Evolutionary conservation across 768 basidiomycete genomes (phyloP).

Genomic region (Serendipita sp.): DNA sequence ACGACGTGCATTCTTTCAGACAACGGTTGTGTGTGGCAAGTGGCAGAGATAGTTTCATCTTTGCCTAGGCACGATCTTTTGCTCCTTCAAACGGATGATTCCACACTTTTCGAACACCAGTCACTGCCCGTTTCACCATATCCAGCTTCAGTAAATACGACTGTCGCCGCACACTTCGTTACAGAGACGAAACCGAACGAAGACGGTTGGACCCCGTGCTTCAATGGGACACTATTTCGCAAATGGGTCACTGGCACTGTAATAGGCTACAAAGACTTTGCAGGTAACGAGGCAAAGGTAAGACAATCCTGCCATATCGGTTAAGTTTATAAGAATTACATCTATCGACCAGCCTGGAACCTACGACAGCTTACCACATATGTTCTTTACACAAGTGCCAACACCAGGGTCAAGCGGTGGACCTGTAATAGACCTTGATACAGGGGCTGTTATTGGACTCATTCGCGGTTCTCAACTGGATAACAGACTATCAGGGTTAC

Average conservation of each 20-base stretch:
- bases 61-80: slow-evolving; percentile 43
- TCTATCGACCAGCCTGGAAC: slow-evolving; percentile 38
- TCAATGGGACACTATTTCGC: slow-evolving; percentile 32
- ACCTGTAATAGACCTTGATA: slow-evolving; percentile 45
- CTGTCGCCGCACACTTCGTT: slow-evolving; percentile 40
- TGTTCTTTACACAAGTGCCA: slow-evolving; percentile 39
- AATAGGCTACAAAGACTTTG: slow-evolving; percentile 42
- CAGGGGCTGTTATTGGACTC: slow-evolving; percentile 48
- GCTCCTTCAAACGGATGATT: slow-evolving; percentile 22
- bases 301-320: not conserved
- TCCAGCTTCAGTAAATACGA: slow-evolving; percentile 31
- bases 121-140: slow-evolving; percentile 49
- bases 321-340: not conserved
- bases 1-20: slow-evolving; percentile 21
- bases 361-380: slow-evolving; percentile 44
- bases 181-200: slow-evolving; percentile 22
- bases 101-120: slow-evolving; percentile 13
- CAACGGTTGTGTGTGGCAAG: slow-evolving; percentile 21
- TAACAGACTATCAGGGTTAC: slow-evolving; percentile 34
- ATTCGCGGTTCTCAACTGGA: slow-evolving; percentile 46
- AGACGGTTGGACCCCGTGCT: slow-evolving; percentile 34
- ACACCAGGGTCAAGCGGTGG: slow-evolving; percentile 55
- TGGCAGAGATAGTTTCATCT: slow-evolving; percentile 35
- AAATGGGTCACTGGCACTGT: slow-evolving; percentile 39
- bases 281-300: slow-evolving; percentile 41